Conservation (phyloP, 495 filamentous ascomycete species). For the Penicillium waksmanii region DNA sequence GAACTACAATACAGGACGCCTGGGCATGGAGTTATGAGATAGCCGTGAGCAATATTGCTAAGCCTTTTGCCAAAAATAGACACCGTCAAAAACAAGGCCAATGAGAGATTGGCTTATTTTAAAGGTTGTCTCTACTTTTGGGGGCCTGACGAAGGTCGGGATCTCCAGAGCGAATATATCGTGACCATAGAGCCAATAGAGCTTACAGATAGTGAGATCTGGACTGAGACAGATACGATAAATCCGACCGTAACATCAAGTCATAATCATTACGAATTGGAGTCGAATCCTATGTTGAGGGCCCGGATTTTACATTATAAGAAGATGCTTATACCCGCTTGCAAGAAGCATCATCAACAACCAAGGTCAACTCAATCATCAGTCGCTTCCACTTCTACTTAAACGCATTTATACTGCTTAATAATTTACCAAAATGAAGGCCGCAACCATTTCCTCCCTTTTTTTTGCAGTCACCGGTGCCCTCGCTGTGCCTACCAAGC, state of each 20-base stretch:
- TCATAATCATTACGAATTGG: background rate
- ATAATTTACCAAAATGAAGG: slow-evolving; percentile 6
- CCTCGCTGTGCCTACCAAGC: slow-evolving; percentile 7
- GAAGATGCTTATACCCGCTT: background rate
- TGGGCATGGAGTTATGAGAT: too few relatives aligned
- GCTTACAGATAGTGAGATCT: background rate
- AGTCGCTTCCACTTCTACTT: background rate
- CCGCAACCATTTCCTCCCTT: slow-evolving; percentile 1
- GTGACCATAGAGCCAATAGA: background rate
- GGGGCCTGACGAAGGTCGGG: background rate
- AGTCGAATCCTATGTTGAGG: background rate
- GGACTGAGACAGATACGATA: background rate
- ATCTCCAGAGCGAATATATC: background rate
- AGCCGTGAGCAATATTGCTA: background rate
- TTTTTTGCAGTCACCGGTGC: background rate
- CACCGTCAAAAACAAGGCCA: background rate
- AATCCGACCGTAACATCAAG: background rate
- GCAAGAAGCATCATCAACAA: background rate
- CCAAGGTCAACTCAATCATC: background rate
- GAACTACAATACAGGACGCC: too few relatives aligned
- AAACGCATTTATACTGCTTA: background rate
- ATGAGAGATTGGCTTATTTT: background rate
- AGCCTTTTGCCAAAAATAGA: background rate
- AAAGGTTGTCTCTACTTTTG: background rate
- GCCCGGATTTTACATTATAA: background rate